A percentile compares a stretch with the other conserved stretches of the same genome.
Evolutionary conservation across 1,284 basidiomycete species (phyloP).

Genomic region (Malassezia psittaci): DNA sequence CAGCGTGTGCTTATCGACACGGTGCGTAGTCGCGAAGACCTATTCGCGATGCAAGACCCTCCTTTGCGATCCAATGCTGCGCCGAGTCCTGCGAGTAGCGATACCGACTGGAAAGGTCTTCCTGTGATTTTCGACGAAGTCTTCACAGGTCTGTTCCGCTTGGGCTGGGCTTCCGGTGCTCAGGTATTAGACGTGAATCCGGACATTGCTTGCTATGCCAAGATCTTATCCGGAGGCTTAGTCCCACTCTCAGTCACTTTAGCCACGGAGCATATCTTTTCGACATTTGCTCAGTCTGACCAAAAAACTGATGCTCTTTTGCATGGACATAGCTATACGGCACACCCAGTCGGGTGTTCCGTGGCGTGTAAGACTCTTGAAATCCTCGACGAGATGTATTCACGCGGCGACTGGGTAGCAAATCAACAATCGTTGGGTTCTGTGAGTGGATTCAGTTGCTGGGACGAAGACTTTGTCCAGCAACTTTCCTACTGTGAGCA

Average conservation of each 20-base stretch:
- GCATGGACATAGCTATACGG: conserved; percentile 80
- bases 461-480: conserved; percentile 65
- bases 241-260: conserved; percentile 70
- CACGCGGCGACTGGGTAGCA: conserved; percentile 55
- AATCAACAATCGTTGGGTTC: conserved; percentile 54
- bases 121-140: conserved; percentile 95
- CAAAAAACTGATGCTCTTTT: conserved; percentile 74
- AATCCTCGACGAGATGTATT: conserved; percentile 53
- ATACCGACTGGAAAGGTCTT: conserved; percentile 59
- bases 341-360: conserved; percentile 60
- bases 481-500: conserved; percentile 55
- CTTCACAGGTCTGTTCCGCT: conserved; percentile 78
- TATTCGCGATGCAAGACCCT: conserved; percentile 49
- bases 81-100: not conserved
- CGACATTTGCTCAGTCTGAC: conserved; percentile 61
- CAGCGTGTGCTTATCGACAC: conserved; percentile 76
- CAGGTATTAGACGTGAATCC: conserved; percentile 29
- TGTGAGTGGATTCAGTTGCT: conserved; percentile 67
- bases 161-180: conserved; percentile 53
- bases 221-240: conserved; percentile 85
- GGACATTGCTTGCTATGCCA: conserved; percentile 79
- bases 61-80: conserved; percentile 19
- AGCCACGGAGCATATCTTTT: conserved; percentile 67
- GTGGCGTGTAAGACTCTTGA: conserved; percentile 73
- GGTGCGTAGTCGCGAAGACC: conserved; percentile 55